Percentiles rank a stretch among this genome's conserved stretches.
Evolutionary conservation across 495 filamentous ascomycete genomes (phyloP).

Genomic region (Penicillium egyptiacum): DNA sequence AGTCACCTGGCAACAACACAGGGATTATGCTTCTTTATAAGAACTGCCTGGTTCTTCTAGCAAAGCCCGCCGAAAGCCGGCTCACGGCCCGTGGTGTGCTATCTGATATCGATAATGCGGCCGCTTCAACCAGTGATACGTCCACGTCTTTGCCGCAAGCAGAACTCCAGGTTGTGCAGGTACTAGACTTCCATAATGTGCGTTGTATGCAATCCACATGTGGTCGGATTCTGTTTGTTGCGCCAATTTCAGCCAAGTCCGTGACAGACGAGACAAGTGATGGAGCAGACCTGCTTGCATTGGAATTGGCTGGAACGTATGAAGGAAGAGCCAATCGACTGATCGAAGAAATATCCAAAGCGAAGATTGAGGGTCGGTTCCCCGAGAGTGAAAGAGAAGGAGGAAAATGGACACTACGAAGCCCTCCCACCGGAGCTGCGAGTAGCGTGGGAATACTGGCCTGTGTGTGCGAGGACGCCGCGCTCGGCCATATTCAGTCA

Average conservation of each 20-base stretch:
- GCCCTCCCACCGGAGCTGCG: conserved; percentile 53
- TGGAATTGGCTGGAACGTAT: conserved; percentile 61
- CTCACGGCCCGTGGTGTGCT: conserved; percentile 75
- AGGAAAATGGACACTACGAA: conserved; percentile 74
- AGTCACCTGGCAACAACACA: conserved; percentile 41
- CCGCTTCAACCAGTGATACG: conserved; percentile 49
- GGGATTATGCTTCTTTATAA: conserved; percentile 83
- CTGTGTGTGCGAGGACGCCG: conserved; percentile 70
- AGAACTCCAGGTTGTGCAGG: conserved; percentile 73
- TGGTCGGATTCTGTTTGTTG: conserved; percentile 71
- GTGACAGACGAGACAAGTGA: conserved; percentile 40
- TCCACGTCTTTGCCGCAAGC: conserved; percentile 31
- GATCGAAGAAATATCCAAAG: conserved; percentile 83
- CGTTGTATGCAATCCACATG: conserved; percentile 75
- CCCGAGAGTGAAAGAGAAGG: conserved; percentile 75
- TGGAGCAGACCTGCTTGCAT: conserved; percentile 60
- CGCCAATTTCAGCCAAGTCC: conserved; percentile 57
- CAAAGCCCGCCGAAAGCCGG: conserved; percentile 58
- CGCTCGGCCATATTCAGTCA: conserved; percentile 27
- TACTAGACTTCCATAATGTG: conserved; percentile 66
- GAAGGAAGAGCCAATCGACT: conserved; percentile 75
- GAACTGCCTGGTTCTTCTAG: conserved; percentile 74
- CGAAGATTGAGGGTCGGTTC: conserved; percentile 81
- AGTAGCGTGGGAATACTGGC: conserved; percentile 67
- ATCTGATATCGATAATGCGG: conserved; percentile 69